Conservation (phyloP, 2,329 filamentous ascomycete genomes). For the Septoria linicola region DNA sequence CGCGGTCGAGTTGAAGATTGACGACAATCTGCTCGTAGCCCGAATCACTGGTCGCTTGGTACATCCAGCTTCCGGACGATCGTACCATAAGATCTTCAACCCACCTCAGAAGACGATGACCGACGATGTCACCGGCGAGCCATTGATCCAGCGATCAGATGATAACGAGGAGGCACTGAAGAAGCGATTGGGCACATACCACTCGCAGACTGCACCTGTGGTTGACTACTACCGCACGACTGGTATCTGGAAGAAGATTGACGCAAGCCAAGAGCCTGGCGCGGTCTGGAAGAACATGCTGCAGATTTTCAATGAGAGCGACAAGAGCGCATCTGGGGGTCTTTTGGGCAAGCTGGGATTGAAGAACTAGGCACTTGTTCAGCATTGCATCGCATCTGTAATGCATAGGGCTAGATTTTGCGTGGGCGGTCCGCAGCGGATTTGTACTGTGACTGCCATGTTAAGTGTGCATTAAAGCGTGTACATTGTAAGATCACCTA, state of each 20-base stretch:
- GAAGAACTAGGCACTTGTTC: constrained; percentile 26
- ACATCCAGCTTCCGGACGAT: constrained; percentile 92
- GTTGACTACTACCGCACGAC: constrained; percentile 96
- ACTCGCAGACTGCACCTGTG: constrained; percentile 88
- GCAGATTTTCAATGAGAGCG: constrained; percentile 66
- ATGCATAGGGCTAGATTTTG: constrained; percentile 3
- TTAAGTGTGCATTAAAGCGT: constrained; percentile 28
- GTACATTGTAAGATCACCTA: constrained; percentile 20
- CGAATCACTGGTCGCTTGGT: constrained; percentile 95
- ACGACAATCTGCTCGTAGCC: constrained; percentile 87
- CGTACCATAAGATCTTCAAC: constrained; percentile 99
- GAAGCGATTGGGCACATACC: constrained; percentile 92
- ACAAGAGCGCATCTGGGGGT: constrained; percentile 42
- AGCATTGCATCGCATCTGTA: constrained; percentile 13
- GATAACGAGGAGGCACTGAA: constrained; percentile 95
- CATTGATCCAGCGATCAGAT: constrained; percentile 91
- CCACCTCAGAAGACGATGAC: constrained; percentile 91
- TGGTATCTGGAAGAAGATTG: constrained; percentile 93
- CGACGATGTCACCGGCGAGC: constrained; percentile 95
- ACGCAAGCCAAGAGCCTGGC: constrained; percentile 92
- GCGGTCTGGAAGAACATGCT: constrained; percentile 94
- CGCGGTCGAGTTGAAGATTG: constrained; percentile 94
- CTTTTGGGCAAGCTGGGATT: constrained; percentile 57
- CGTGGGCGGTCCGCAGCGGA: background rate
- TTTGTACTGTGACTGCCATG: constrained; percentile 1